Evolutionary conservation across 176 grass and related monocot genomes (phyloP).

Genomic region (Aegilops longissima): DNA sequence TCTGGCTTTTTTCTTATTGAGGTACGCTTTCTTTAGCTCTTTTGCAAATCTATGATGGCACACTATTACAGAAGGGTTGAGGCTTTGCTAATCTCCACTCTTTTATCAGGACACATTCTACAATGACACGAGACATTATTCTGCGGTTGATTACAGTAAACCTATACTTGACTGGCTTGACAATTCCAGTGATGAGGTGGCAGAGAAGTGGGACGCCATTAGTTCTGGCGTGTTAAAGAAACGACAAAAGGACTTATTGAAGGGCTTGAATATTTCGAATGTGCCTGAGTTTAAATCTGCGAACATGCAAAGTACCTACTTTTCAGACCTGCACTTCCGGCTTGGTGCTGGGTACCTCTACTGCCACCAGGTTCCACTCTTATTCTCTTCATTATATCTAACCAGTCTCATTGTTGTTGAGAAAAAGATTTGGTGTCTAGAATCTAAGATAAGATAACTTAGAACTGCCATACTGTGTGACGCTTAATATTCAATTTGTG

Average conservation of each 20-base stretch:
- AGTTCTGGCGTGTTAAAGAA: conserved; percentile 69
- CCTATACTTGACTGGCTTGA: conserved; percentile 88
- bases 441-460: background rate
- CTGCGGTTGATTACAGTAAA: conserved; percentile 76
- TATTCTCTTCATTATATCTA: conserved; percentile 20
- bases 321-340: conserved; percentile 71
- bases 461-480: background rate
- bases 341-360: conserved; percentile 85
- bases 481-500: background rate
- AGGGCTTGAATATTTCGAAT: conserved; percentile 57
- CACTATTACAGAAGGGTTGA: background rate
- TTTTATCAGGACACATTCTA: conserved; percentile 84
- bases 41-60: background rate
- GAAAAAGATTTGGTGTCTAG: background rate
- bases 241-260: conserved; percentile 74
- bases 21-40: conserved; percentile 33
- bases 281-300: conserved; percentile 65
- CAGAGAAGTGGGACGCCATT: conserved; percentile 83
- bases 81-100: conserved; percentile 13
- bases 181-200: conserved; percentile 63
- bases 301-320: conserved; percentile 69
- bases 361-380: conserved; percentile 72
- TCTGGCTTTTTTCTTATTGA: conserved; percentile 93
- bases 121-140: conserved; percentile 66
- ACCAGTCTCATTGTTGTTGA: background rate